These are phyloP conservation scores for Alternaria triticina DNA, from an alignment of 2,329 filamentous ascomycete genomes.

Conservation along the genomic window DNA sequence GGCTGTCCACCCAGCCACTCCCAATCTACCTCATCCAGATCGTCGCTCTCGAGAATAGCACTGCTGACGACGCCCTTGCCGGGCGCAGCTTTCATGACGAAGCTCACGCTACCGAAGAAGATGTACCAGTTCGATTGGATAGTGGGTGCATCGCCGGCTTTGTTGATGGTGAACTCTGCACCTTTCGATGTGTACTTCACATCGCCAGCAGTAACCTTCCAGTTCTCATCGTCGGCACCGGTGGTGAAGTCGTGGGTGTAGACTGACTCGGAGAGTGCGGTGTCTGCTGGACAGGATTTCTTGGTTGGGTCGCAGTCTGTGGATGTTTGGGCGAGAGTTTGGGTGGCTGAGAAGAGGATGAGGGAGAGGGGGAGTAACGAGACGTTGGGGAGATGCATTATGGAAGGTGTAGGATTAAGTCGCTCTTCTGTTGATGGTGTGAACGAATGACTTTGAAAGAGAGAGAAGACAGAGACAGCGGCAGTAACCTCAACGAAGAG, in stretches of 20 bases:
- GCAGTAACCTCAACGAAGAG: not conserved
- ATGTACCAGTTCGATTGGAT: conserved; percentile 81
- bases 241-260: conserved; percentile 50
- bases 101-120: conserved; percentile 79
- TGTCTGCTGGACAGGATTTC: conserved; percentile 49
- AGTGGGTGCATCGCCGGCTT: conserved; percentile 61
- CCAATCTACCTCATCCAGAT: conserved; percentile 85
- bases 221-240: conserved; percentile 31
- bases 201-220: conserved; percentile 39
- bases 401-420: not conserved
- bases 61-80: conserved; percentile 78
- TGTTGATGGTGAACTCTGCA: conserved; percentile 55
- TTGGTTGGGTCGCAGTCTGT: conserved; percentile 50
- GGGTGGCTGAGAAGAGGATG: not conserved
- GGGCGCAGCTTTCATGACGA: conserved; percentile 73
- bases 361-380: not conserved
- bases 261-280: conserved; percentile 43
- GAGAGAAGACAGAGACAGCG: not conserved
- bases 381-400: not conserved
- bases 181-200: conserved; percentile 52
- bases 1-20: conserved; percentile 74
- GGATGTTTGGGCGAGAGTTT: conserved; percentile 47
- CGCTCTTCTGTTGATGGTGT: not conserved
- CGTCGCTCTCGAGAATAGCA: conserved; percentile 80
- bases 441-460: not conserved